phyloP scores from a whole-genome alignment of 2,329 filamentous ascomycete genomes.

The Bertia moriformis region DNA sequence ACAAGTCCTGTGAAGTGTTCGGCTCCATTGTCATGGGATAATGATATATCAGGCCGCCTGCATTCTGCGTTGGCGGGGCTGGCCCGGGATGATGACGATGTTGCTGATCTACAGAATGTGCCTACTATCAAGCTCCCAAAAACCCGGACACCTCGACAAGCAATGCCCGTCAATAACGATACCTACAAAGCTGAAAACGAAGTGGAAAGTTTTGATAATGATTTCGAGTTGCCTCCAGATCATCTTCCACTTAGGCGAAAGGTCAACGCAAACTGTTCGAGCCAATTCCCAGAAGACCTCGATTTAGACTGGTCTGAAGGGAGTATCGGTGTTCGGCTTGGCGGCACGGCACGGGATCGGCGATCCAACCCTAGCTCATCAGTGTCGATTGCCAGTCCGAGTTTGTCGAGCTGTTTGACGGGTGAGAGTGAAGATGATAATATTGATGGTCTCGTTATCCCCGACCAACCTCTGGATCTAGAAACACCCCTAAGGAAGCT shows the following conservation, averaged over 20 bases:
- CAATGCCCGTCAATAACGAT: background rate
- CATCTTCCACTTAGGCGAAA: conserved; percentile 20
- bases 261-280: conserved; percentile 15
- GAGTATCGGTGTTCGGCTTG: conserved; percentile 47
- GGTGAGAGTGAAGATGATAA: conserved; percentile 51
- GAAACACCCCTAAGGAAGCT: conserved; percentile 38
- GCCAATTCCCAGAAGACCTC: conserved; percentile 33
- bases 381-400: conserved; percentile 49
- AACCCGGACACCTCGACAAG: background rate
- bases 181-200: conserved; percentile 5
- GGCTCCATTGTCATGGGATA: background rate
- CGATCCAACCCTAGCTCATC: conserved; percentile 44
- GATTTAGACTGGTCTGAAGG: conserved; percentile 49
- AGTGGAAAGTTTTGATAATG: conserved; percentile 24
- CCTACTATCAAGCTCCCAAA: background rate
- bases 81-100: background rate
- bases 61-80: conserved; percentile 1
- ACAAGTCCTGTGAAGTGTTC: background rate
- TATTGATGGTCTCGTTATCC: conserved; percentile 42
- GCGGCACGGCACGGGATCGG: conserved; percentile 38
- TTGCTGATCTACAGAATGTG: background rate
- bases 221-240: conserved; percentile 25
- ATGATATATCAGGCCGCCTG: background rate
- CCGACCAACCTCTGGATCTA: conserved; percentile 44
- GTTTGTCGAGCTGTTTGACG: conserved; percentile 46